Base-by-base conservation (phyloP, 306 rosid genomes). In the Cyamopsis tetragonoloba region DNA sequence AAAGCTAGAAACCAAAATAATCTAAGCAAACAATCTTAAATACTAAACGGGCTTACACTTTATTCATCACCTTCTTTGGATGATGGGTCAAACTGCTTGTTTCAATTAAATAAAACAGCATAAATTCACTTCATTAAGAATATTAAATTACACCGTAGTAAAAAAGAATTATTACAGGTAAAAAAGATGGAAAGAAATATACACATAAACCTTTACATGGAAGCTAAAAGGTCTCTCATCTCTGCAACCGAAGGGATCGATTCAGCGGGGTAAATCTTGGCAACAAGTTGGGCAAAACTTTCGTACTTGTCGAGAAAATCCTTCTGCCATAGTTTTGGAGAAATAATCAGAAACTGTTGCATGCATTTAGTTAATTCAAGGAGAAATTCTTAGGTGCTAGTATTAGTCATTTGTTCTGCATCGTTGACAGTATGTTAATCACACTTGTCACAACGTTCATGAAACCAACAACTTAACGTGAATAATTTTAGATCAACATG, bases 241-340 rank as follows among this genome's bases (percentile, higher is more conserved):
- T 90, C 97, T 32, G 47, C 22, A 5, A 82, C 91, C 12, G 92
- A 53, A 37, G 78, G 89, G 54, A 93, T 68, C 5, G 43, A 68
- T 82, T 93, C 97, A 0, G 84, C 30, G 5, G 96, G 99, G 87
- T 93, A 90, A 43, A 91, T 85, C 84, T 85, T 93, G 70, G 86
- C 83, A 12, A 83, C 89, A 31, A 93, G 95, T 73, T 86, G 97
- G 14, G 78, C 97, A 68, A 93, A 93, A 54, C 84, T 86, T 28
- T 86, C 96, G 61, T 88, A 93, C 79, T 93, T 93, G 68, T 88
- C 97, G 9, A 93, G 81, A 70, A 93, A 93, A 53, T 93, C 99
- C 78, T 90, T 93, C 99, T 93, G 96, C 63, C 44, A 79, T 48
- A 73, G 65, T 66, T 59, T 43, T 39, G 2, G 9, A 72, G 31